Conservation (phyloP, 345 rosid genomes). For the Barbarea vulgaris region DNA sequence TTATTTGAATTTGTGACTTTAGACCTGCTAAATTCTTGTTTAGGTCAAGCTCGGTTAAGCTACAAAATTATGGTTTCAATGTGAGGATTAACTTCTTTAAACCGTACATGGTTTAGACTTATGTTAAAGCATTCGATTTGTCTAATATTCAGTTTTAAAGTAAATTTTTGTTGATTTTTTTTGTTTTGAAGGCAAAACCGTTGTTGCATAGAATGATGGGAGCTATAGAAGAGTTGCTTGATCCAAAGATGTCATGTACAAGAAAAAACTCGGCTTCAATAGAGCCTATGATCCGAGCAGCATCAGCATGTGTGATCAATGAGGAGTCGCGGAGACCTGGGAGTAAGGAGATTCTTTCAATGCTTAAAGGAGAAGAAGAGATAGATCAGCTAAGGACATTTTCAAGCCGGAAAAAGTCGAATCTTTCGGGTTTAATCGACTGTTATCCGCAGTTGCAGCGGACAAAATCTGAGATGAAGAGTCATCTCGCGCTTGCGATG, state of each 20-base stretch:
- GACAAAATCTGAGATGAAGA: slow-evolving; percentile 75
- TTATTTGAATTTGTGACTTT: neutral
- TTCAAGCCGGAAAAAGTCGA: slow-evolving; percentile 48
- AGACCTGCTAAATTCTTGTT: neutral
- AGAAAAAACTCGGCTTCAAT: slow-evolving; percentile 50
- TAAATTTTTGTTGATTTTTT: neutral
- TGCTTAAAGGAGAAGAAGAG: slow-evolving; percentile 61
- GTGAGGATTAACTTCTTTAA: neutral
- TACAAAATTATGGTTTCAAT: slow-evolving; percentile 16
- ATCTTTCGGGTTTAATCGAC: slow-evolving; percentile 63
- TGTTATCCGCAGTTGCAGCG: slow-evolving; percentile 62
- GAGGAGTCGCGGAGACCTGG: slow-evolving; percentile 79
- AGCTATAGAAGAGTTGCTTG: slow-evolving; percentile 66
- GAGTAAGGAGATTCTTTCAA: slow-evolving; percentile 55
- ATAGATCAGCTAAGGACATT: slow-evolving; percentile 40
- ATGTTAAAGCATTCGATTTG: neutral
- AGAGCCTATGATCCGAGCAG: slow-evolving; percentile 69
- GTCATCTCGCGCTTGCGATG: slow-evolving; percentile 91
- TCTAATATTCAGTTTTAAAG: neutral
- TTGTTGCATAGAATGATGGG: slow-evolving; percentile 65
- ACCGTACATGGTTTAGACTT: neutral
- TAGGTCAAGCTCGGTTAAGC: slow-evolving; percentile 19
- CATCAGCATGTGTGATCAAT: slow-evolving; percentile 63
- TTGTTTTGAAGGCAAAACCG: slow-evolving; percentile 69
- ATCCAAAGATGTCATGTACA: slow-evolving; percentile 53